Evolutionary conservation across 768 basidiomycete genomes (phyloP).

Genomic region (Sarcodon sp.): DNA sequence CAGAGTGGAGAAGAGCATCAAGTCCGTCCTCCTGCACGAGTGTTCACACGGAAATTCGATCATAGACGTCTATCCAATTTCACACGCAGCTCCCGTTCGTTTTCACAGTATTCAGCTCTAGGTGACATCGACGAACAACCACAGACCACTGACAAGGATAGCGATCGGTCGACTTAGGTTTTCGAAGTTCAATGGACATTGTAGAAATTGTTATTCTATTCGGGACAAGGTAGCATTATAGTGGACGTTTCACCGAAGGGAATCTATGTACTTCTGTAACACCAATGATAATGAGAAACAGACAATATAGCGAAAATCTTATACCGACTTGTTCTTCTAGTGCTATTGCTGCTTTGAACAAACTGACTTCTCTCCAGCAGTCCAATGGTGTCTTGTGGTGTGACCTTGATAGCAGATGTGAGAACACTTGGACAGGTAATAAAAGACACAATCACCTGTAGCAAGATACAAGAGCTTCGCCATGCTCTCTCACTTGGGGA

Average conservation of each 20-base stretch:
- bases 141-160: too few relatives aligned
- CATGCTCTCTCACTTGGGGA: conserved; percentile 40
- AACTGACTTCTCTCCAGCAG: conserved; percentile 61
- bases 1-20: conserved; percentile 24
- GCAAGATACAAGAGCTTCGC: conserved; percentile 56
- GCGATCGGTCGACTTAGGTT: too few relatives aligned
- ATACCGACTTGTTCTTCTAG: conserved; percentile 51
- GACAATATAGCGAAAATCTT: not conserved
- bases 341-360: conserved; percentile 59
- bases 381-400: conserved; percentile 46
- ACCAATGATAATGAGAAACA: not conserved
- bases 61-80: too few relatives aligned
- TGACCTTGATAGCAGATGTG: conserved; percentile 10
- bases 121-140: too few relatives aligned
- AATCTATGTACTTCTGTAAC: conserved; percentile 51
- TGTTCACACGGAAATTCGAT: too few relatives aligned
- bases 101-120: too few relatives aligned
- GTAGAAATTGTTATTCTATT: too few relatives aligned
- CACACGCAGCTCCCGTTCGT: too few relatives aligned
- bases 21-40: not conserved
- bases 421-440: not conserved
- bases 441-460: conserved; percentile 40
- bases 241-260: conserved; percentile 18
- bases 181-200: too few relatives aligned
- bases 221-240: not conserved